Evolutionary conservation across 108 stramenopile species (phyloP), one percentile per base, ranked within the genome.

Genomic region (Licmophora abbreviata): DNA sequence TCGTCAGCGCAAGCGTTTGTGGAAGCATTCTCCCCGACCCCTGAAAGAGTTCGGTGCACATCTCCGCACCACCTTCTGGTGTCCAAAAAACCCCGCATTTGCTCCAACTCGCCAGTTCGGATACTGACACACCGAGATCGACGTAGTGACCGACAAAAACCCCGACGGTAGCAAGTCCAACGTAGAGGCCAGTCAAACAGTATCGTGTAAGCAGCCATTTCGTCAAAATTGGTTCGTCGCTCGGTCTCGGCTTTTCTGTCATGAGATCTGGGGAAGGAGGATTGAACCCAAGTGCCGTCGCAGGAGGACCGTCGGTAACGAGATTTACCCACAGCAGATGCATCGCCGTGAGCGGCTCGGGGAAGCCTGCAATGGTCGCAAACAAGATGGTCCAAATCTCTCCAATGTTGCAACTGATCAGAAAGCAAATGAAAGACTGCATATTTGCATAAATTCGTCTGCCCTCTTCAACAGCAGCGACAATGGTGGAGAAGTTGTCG

Each of bases 271-370:
- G 92, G 58, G 88, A 84, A 10, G 87, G 81, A n/a, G 95, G 94
- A 63, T 99, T 99, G 70, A 99, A 99, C 1, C 95, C 95, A 5
- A 99, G 73, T 20, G 96, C 95, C 32, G 96, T 97, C 7, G 99
- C 99, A 8, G 97, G 96, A 6, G 97, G 96, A 20, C 96, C 96
- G 69, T 98, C 97, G 3, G 97, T 99, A 26, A 99, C 96, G 11
- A 99, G 69, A 56, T 99, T 98, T 6, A 97, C 95, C 95, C 95
- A 99, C 8, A 99, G 70, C 57, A 99, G 64, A 58, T 99, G 97
- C 74, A 97, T 94, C 3, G 99, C 95, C 30, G 93, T 99, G 23
- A 99, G 72, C 18, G 96, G 94, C 56, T 97, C 95, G 10, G 96
- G 96, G 29, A 96, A 77, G 15, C 96, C 98, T 30, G 88, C 69